Base-by-base conservation (phyloP, 73 alveolate species). In the Paramecium sexaurelia region DNA sequence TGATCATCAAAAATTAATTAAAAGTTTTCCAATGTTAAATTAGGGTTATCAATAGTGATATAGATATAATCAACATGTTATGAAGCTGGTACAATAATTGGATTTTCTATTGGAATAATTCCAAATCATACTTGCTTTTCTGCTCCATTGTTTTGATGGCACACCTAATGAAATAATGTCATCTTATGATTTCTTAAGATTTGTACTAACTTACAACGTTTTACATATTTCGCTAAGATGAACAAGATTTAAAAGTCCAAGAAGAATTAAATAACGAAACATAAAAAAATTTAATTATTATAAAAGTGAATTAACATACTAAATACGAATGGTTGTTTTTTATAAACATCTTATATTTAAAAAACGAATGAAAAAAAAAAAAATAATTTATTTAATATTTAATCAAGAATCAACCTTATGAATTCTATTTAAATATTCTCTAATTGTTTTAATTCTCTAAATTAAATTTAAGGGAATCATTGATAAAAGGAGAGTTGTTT, bases 341-440 rank as follows among this genome's bases (percentile, higher is more conserved):
- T 2, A n/a, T n/a, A n/a, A n/a, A n/a, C n/a, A n/a, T n/a, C n/a
- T n/a, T 17, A 7, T 56, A 26, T 7, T 13, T 26, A 61, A 32
- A 61, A 26, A 29, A 61, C 43, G 15, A 11, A 61, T 32, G n/a
- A 26, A 26, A 7, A 61, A 32, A 20, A 26, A 26, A 7, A 61
- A 32, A 10, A 11, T 26, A 61, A 61, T 29, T 29, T 32, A 32
- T 61, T 22, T 61, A 61, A 29, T 61, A 6, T 26, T 61, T 29
- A 29, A 61, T 61, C 83, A 61, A 26, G 39, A 32, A 11, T 61
- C 83, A 5, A 61, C 83, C 27, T 61, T 61, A 37, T 68, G 87
- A 43, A 88, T 68, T 24, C 75, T 88, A 71, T 88, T 88, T 55
- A 88, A 88, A 35, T 88, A 88, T 43, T 88, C 94, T 39, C 83